These are phyloP conservation scores for Friedmanniomyces endolithicus DNA, from an alignment of 495 filamentous ascomycete species.

Conservation along the genomic window DNA sequence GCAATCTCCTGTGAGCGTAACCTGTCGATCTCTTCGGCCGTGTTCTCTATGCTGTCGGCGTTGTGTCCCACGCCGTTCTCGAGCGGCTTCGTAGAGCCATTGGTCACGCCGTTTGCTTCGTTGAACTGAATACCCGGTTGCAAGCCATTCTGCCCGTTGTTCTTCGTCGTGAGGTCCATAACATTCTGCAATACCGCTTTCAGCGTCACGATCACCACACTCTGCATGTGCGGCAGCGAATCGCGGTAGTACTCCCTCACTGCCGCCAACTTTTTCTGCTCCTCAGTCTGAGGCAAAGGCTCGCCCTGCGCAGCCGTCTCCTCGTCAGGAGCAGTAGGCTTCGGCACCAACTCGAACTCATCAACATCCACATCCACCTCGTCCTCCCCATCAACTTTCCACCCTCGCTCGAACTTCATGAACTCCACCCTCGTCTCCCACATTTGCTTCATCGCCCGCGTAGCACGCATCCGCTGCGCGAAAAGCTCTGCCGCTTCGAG, in stretches of 20 bases:
- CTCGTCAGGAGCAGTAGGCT: background rate
- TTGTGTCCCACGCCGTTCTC: slow-evolving; percentile 25
- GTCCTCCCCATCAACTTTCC: slow-evolving; percentile 13
- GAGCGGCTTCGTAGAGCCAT: slow-evolving; percentile 17
- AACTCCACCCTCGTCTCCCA: slow-evolving; percentile 90
- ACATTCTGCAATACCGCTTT: slow-evolving; percentile 79
- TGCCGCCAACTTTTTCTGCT: slow-evolving; percentile 32
- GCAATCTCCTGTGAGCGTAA: slow-evolving; percentile 72
- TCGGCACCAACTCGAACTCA: slow-evolving; percentile 12
- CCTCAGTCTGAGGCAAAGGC: slow-evolving; percentile 7
- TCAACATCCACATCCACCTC: slow-evolving; percentile 22
- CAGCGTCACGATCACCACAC: slow-evolving; percentile 82
- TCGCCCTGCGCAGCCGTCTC: slow-evolving; percentile 16
- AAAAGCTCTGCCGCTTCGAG: slow-evolving; percentile 92
- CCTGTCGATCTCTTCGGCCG: slow-evolving; percentile 65
- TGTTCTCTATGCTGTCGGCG: slow-evolving; percentile 15
- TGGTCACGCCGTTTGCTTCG: slow-evolving; percentile 24
- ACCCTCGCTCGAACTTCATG: slow-evolving; percentile 65
- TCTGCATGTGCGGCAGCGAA: slow-evolving; percentile 75
- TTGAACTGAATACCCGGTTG: slow-evolving; percentile 31
- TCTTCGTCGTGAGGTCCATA: slow-evolving; percentile 47
- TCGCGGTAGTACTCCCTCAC: slow-evolving; percentile 71
- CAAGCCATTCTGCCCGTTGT: slow-evolving; percentile 36
- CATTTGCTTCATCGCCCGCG: slow-evolving; percentile 76
- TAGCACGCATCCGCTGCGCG: slow-evolving; percentile 75